A percentile compares a stretch with the other conserved stretches of the same genome.
phyloP scores from a whole-genome alignment of 495 filamentous ascomycete genomes.

The Annulohypoxylon bovei region DNA sequence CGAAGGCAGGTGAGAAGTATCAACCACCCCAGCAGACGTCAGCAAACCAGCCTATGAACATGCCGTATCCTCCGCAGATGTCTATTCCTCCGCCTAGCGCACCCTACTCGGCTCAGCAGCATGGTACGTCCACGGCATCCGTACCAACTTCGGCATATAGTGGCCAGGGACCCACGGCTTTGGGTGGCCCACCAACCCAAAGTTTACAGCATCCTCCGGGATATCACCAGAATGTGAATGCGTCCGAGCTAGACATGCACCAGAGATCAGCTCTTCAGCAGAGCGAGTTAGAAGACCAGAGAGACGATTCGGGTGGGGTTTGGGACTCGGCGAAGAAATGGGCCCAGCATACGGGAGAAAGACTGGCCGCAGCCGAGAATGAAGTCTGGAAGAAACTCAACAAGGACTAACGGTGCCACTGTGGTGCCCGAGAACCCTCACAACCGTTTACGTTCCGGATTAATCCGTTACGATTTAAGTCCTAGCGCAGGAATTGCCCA shows the following conservation, averaged over 20 bases:
- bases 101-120: conserved; percentile 47
- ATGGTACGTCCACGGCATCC: conserved; percentile 48
- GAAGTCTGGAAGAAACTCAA: conserved; percentile 79
- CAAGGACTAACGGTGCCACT: conserved; percentile 48
- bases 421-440: background rate
- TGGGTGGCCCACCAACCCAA: conserved; percentile 7
- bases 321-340: conserved; percentile 68
- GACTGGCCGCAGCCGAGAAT: conserved; percentile 69
- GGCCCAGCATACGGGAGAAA: conserved; percentile 68
- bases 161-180: conserved; percentile 23
- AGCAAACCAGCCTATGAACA: conserved; percentile 37
- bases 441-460: background rate
- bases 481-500: conserved; percentile 2
- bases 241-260: conserved; percentile 53
- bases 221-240: conserved; percentile 67
- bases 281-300: conserved; percentile 38
- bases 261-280: conserved; percentile 45
- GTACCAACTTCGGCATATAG: conserved; percentile 35
- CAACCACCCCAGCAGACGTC: conserved; percentile 47
- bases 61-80: conserved; percentile 56
- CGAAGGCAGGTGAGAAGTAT: conserved; percentile 59
- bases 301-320: conserved; percentile 58
- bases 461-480: conserved; percentile 6
- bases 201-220: conserved; percentile 60
- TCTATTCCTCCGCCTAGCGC: conserved; percentile 49